Evolutionary conservation across 164 flowering plant species (phyloP).

Genomic region (Aristolochia californica): DNA sequence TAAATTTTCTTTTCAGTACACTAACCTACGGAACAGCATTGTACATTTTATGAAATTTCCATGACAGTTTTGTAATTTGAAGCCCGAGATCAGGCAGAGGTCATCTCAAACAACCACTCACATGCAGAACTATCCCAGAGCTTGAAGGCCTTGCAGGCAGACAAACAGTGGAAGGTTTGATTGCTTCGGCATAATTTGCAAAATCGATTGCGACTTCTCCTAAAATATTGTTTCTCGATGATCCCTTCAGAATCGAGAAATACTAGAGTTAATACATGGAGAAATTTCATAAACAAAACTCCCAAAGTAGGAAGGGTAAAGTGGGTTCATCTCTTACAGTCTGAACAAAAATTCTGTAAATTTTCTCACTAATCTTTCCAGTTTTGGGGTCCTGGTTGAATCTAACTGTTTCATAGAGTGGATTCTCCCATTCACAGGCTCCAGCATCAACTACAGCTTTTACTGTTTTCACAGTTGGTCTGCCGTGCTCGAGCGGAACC

Average conservation of each 20-base stretch:
- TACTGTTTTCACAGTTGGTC: constrained; percentile 53
- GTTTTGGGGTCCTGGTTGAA: constrained; percentile 51
- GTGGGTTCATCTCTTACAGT: constrained; percentile 28
- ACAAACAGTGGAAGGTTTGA: constrained; percentile 40
- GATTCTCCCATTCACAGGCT: constrained; percentile 65
- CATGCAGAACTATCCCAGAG: constrained; percentile 64
- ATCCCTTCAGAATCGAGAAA: constrained; percentile 46
- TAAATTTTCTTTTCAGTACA: too few relatives aligned
- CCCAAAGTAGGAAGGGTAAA: not conserved
- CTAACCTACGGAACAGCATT: too few relatives aligned
- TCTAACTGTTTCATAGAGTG: constrained; percentile 65
- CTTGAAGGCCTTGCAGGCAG: constrained; percentile 53
- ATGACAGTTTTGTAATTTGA: too few relatives aligned
- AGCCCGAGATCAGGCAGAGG: too few relatives aligned
- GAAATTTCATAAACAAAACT: constrained; percentile 4
- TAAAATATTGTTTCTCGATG: constrained; percentile 54
- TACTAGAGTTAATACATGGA: constrained; percentile 1
- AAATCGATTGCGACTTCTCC: constrained; percentile 75
- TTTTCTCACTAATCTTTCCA: constrained; percentile 59
- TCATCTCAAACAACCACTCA: constrained; percentile 19
- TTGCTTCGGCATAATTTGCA: constrained; percentile 58
- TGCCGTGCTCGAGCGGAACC: constrained; percentile 69
- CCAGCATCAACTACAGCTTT: constrained; percentile 56
- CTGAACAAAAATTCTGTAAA: constrained; percentile 53
- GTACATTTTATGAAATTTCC: too few relatives aligned